Evolutionary conservation across 2,329 filamentous ascomycete species (phyloP), one percentile per base, ranked within the genome.

Genomic region (Alternaria longipes): DNA sequence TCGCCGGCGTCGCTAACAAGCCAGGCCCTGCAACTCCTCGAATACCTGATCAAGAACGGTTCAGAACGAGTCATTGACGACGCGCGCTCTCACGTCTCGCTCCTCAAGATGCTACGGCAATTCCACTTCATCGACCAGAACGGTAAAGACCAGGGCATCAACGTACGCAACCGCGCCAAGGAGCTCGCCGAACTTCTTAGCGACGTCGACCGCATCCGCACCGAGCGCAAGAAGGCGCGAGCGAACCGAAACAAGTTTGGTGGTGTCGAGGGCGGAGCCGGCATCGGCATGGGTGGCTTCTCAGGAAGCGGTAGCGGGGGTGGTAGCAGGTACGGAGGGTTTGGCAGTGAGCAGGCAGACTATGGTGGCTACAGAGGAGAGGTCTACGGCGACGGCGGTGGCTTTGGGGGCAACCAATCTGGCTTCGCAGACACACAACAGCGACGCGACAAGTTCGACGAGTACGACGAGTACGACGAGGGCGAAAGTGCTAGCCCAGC

Each of bases 31-130:
- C 95, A 98, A 85, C 86, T 99, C 57, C 90, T 99, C 77, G 94
- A 99, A 79, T 97, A 97, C 76, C 87, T 99, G 32, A 91, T 99
- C 82, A 99, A 99, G 84, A 95, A 99, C 79, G 95, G 95, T 64
- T 98, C 95, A 12, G 95, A 99, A 80, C 88, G 95, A 56, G 95
- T 99, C 38, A 94, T 99, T 67, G 95, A 99, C 80, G 95, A 99
- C 81, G 95, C 95, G 59, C 89, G 95, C 71, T 94, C 94, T 59
- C 95, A 99, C 79, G 88, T 99, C 63, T 96, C 94, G 16, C 89
- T 98, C 9, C 87, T 99, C 62, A 97, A 97, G 82, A 99, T 99
- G 95, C 87, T 99, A 57, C 92, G 94, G 59, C 95, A 99, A 79
- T 99, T 99, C 81, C 95, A 99, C 82, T 99, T 86, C 81, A 98